Conservation (phyloP, 805 yeast species). For the Kluyveromyces wickerhamii region DNA sequence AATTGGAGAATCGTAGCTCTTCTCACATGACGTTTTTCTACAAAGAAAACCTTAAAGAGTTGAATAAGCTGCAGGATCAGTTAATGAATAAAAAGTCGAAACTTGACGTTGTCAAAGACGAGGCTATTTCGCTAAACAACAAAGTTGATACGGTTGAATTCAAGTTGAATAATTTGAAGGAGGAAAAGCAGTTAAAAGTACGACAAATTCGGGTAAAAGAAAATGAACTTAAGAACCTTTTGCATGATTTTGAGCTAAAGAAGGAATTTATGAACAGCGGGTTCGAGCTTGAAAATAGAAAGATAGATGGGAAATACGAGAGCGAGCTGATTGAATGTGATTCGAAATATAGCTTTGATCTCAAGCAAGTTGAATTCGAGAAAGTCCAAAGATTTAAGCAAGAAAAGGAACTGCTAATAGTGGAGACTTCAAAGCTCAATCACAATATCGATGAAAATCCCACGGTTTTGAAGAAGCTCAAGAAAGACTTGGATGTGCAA, state of each 20-base stretch:
- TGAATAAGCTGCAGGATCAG: slow-evolving; percentile 23
- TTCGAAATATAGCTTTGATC: slow-evolving; percentile 29
- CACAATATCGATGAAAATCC: slow-evolving; percentile 19
- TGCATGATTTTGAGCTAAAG: slow-evolving; percentile 22
- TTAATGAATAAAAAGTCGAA: slow-evolving; percentile 20
- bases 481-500: slow-evolving; percentile 14
- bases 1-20: slow-evolving; percentile 3
- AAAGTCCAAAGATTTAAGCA: slow-evolving; percentile 29
- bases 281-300: slow-evolving; percentile 29
- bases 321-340: slow-evolving; percentile 31
- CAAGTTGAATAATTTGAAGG: slow-evolving; percentile 23
- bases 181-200: slow-evolving; percentile 19
- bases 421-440: slow-evolving; percentile 28
- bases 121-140: slow-evolving; percentile 14
- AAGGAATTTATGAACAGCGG: slow-evolving; percentile 21
- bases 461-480: slow-evolving; percentile 10
- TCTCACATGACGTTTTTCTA: slow-evolving; percentile 25
- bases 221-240: slow-evolving; percentile 27
- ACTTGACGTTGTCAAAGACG: slow-evolving; percentile 21
- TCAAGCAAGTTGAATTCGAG: slow-evolving; percentile 33
- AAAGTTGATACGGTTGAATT: slow-evolving; percentile 18
- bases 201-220: slow-evolving; percentile 26
- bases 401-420: slow-evolving; percentile 22
- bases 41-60: slow-evolving; percentile 25
- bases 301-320: slow-evolving; percentile 30